These are phyloP conservation scores for Eucalyptus globulus DNA, from an alignment of 345 rosid species.

Conservation along the genomic window DNA sequence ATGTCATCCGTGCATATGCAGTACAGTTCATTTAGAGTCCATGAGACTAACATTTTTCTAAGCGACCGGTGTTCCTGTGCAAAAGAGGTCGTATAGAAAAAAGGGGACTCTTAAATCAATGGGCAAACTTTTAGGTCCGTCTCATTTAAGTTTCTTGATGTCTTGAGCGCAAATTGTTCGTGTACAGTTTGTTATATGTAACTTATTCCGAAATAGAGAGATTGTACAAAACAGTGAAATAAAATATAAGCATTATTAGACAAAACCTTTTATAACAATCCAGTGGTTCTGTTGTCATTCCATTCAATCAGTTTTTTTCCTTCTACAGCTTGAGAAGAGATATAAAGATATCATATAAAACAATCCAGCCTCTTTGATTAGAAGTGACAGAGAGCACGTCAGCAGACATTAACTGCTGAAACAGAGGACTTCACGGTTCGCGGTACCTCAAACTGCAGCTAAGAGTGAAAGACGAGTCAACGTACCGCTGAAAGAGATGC, in stretches of 20 bases:
- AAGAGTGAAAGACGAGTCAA: no score
- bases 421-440: background rate
- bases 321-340: background rate
- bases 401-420: background rate
- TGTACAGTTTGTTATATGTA: background rate
- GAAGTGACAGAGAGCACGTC: background rate
- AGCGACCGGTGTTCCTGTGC: background rate
- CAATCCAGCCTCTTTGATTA: background rate
- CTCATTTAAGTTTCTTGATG: background rate
- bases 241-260: background rate
- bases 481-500: slow-evolving; percentile 2
- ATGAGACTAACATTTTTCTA: background rate
- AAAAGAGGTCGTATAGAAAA: background rate
- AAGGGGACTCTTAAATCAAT: background rate
- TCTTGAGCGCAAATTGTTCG: background rate
- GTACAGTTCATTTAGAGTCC: background rate
- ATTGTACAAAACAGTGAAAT: background rate
- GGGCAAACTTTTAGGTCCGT: background rate
- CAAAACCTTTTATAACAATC: background rate
- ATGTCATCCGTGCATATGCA: background rate
- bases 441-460: background rate
- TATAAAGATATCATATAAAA: background rate
- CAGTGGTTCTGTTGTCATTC: background rate
- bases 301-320: background rate
- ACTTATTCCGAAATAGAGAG: background rate